A percentile compares a stretch with the other conserved stretches of the same genome.
phyloP scores from a whole-genome alignment of 768 basidiomycete species.

The Amylocystis lapponica region DNA sequence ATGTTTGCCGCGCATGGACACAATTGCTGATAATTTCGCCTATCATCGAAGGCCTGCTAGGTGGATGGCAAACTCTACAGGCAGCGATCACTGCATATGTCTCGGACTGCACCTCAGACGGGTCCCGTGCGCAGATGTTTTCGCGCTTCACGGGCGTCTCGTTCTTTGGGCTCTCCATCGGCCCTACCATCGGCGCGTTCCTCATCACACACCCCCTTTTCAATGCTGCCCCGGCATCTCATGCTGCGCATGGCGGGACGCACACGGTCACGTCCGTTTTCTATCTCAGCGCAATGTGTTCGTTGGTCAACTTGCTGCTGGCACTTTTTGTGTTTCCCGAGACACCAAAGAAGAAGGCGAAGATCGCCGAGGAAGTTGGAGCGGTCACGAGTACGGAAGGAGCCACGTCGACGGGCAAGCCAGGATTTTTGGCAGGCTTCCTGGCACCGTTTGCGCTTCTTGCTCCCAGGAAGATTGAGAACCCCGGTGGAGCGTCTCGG shows the following conservation, averaged over 20 bases:
- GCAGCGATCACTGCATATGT: constrained; percentile 64
- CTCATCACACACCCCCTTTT: constrained; percentile 38
- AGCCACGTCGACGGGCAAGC: constrained; percentile 22
- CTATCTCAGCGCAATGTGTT: constrained; percentile 41
- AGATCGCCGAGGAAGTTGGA: constrained; percentile 17
- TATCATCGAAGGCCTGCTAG: constrained; percentile 71
- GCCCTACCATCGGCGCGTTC: constrained; percentile 63
- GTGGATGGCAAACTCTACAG: constrained; percentile 66
- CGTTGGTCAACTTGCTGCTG: constrained; percentile 49
- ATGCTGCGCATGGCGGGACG: constrained; percentile 25
- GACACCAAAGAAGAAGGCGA: constrained; percentile 41
- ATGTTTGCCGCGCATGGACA: constrained; percentile 61
- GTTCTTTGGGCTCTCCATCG: constrained; percentile 71
- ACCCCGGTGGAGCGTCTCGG: constrained; percentile 31
- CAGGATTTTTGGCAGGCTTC: constrained; percentile 32
- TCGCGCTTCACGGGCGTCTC: constrained; percentile 67
- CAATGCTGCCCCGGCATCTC: constrained; percentile 9
- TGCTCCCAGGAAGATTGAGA: constrained; percentile 46
- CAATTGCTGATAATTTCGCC: constrained; percentile 74
- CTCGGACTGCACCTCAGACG: constrained; percentile 77
- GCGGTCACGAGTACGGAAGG: constrained; percentile 1
- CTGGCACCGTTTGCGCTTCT: constrained; percentile 68
- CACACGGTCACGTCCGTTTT: constrained; percentile 46
- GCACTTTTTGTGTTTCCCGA: constrained; percentile 50
- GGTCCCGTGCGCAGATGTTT: constrained; percentile 61